phyloP scores from a whole-genome alignment of 73 alveolate species.

The Paraurostyla sp. region DNA sequence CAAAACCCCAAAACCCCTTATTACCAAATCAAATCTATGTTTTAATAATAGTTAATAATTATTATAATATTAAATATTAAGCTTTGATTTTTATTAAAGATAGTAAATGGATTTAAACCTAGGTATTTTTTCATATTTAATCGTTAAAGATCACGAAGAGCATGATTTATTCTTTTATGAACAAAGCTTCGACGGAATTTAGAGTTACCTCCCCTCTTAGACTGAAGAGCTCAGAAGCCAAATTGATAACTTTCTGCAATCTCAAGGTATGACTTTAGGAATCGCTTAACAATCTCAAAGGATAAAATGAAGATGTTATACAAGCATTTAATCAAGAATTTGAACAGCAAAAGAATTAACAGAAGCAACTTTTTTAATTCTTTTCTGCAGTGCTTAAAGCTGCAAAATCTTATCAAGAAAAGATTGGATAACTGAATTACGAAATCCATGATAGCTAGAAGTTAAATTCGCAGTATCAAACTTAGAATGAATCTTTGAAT shows the following conservation, averaged over 20 bases:
- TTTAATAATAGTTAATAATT: too few species aligned
- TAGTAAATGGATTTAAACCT: neutral
- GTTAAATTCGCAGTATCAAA: neutral
- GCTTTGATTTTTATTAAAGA: too few species aligned
- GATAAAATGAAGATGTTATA: neutral
- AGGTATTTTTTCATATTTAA: constrained; percentile 10
- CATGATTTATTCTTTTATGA: constrained; percentile 10
- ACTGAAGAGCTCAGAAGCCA: neutral
- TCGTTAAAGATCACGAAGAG: neutral
- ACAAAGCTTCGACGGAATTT: neutral
- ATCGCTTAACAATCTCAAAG: neutral
- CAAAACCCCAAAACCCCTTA: too few species aligned
- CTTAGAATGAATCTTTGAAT: constrained; percentile 1
- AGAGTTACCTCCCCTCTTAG: neutral
- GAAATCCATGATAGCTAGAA: neutral
- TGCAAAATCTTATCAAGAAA: neutral
- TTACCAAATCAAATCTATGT: too few species aligned
- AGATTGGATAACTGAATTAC: neutral
- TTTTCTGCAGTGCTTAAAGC: neutral
- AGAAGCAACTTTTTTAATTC: neutral
- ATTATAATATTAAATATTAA: too few species aligned
- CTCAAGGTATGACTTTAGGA: neutral
- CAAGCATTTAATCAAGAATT: neutral
- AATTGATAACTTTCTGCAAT: neutral
- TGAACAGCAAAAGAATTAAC: neutral